Evolutionary conservation across 139 green algal species (phyloP), one percentile per base, ranked within the genome.

Genomic region (Zygnema circumcarinatum): DNA sequence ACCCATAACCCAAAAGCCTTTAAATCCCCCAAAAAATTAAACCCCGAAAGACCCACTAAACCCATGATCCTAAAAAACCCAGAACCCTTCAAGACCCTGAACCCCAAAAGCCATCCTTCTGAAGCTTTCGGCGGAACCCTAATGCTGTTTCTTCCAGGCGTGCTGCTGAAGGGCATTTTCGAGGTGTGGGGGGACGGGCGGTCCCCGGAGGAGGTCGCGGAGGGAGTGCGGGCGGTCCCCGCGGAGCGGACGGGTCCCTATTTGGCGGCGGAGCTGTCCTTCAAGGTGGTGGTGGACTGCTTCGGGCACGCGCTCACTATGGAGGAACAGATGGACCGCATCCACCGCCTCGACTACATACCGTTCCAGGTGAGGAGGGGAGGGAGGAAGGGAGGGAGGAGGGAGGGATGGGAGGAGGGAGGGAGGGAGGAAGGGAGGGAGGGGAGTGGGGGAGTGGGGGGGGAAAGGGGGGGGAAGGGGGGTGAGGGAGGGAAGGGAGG

Each of bases 251-350:
- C 33, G 33, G 54, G 20, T 41, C 81, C 87, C 0, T 91, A 56
- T 36, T 25, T 85, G 21, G 40, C 0, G 22, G 35, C 31, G 2
- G 82, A 56, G 1, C 7, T 22, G 31, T 56, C 83, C 7, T 93
- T 93, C 84, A 93, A 93, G 68, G 33, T 93, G 0, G 33, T 85
- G 32, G 88, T 92, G 38, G 90, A 93, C 35, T 62, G 86, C 38
- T 93, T 93, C 67, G 90, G 90, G 1, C 21, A 38, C 22, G 72
- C 25, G 22, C n/a, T 93, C n/a, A 53, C 47, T 47, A 84, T 89
- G 76, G 40, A 90, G 39, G 75, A 92, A 39, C 86, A 92, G 67
- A 73, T 56, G 67, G 41, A 90, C n/a, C 1, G 67, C 1, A 90
- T 92, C 20, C 7, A 84, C 7, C 1, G 22, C 29, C 67, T 92